Evolutionary conservation across 2,329 filamentous ascomycete genomes (phyloP).

Genomic region (Apiospora hydei): DNA sequence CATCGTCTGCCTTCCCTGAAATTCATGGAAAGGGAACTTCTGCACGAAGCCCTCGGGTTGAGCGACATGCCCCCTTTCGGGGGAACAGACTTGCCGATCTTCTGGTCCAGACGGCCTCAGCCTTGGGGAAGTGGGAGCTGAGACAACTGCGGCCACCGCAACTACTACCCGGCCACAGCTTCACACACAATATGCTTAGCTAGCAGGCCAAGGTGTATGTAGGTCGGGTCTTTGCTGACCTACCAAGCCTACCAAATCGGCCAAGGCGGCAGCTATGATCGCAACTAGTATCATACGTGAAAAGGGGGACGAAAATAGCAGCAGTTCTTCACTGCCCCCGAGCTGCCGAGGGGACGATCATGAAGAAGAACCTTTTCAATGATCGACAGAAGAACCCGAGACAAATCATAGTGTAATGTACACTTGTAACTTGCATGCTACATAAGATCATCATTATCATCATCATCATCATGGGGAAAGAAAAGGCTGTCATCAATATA

Average conservation of each 20-base stretch:
- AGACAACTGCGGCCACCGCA: constrained; percentile 11
- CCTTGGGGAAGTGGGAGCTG: constrained; percentile 5
- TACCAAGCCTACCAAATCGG: not conserved
- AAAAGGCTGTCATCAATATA: not conserved
- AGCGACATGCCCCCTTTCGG: not conserved
- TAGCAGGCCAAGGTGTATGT: no score
- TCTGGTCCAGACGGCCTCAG: constrained; percentile 10
- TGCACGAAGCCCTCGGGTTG: not conserved
- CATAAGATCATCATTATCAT: not conserved
- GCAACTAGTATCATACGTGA: not conserved
- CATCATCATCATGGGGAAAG: not conserved
- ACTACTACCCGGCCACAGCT: constrained; percentile 7
- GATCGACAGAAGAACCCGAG: not conserved
- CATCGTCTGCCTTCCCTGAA: not conserved
- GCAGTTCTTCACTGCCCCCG: not conserved
- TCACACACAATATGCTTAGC: not conserved
- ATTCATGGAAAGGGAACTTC: not conserved
- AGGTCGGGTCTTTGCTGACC: not conserved
- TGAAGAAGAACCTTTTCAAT: not conserved
- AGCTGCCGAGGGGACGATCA: not conserved
- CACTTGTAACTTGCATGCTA: not conserved
- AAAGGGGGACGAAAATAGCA: constrained; percentile 6
- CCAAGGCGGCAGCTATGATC: not conserved
- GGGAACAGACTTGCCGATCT: not conserved
- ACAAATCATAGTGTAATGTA: not conserved